Percentiles rank a stretch among this genome's conserved stretches.
Evolutionary conservation across 1,139 yeast species (phyloP).

Genomic region (Blastobotrys illinoisensis): DNA sequence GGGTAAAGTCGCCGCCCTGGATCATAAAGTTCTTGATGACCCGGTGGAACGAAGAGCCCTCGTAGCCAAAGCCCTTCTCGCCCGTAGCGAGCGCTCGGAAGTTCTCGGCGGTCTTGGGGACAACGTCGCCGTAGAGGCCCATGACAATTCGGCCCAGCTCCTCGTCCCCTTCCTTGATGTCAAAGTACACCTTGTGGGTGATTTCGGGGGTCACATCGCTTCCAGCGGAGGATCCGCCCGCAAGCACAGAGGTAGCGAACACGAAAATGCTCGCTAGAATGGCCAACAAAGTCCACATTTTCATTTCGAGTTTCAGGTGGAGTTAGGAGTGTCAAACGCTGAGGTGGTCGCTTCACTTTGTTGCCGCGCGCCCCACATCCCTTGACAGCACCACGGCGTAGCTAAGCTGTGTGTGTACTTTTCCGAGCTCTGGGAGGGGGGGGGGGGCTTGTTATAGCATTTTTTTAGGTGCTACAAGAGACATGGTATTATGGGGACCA

Average conservation of each 20-base stretch:
- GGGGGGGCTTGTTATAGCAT: too few relatives aligned
- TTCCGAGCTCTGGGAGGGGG: too few relatives aligned
- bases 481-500: too few relatives aligned
- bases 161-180: constrained; percentile 74
- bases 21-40: constrained; percentile 91
- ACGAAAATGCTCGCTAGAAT: constrained; percentile 20
- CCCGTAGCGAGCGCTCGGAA: constrained; percentile 65
- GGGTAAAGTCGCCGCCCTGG: constrained; percentile 97
- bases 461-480: too few relatives aligned
- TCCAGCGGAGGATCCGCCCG: constrained; percentile 12
- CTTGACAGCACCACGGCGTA: not conserved
- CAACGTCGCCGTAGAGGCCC: constrained; percentile 82
- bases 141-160: constrained; percentile 63
- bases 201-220: constrained; percentile 44
- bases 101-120: constrained; percentile 90
- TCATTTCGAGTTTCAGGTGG: constrained; percentile 15
- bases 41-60: constrained; percentile 85
- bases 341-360: not conserved
- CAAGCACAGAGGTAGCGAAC: constrained; percentile 20
- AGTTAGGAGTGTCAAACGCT: not conserved
- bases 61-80: constrained; percentile 79
- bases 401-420: too few relatives aligned
- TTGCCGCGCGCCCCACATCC: not conserved
- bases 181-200: constrained; percentile 79
- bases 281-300: constrained; percentile 25